Evolutionary conservation across 169 alveolate species (phyloP).

Genomic region (Plasmodium vinckei): DNA sequence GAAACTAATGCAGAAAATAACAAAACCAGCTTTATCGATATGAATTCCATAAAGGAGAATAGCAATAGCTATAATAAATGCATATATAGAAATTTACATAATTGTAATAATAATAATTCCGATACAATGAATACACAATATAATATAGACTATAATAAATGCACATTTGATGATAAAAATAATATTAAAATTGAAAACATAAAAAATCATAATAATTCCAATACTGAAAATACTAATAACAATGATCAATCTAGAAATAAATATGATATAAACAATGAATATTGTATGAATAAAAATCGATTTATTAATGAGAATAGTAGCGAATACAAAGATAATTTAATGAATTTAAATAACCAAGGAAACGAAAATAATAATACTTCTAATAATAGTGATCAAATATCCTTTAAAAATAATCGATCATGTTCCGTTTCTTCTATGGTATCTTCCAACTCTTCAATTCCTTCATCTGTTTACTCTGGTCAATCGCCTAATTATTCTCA

Average conservation of each 20-base stretch:
- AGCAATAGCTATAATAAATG: neutral
- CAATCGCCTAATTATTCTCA: neutral
- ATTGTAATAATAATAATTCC: no score
- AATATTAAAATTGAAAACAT: conserved; percentile 10
- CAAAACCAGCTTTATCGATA: no score
- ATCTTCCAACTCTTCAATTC: conserved; percentile 12
- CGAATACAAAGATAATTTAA: neutral
- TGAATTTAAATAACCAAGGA: neutral
- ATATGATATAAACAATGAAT: neutral
- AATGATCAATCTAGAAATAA: conserved; percentile 5
- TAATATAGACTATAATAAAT: neutral
- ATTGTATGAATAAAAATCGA: conserved; percentile 8
- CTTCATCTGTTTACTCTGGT: conserved; percentile 1
- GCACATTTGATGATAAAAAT: neutral
- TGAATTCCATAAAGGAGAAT: neutral
- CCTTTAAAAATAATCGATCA: neutral
- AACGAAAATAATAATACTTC: conserved; percentile 6
- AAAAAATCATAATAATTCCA: conserved; percentile 13
- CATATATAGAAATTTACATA: no score
- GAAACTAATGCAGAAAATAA: no score
- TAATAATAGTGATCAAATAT: neutral
- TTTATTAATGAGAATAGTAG: neutral
- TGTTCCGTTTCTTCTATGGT: conserved; percentile 7
- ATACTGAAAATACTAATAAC: conserved; percentile 19
- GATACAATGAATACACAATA: neutral